These are phyloP conservation scores for Capronia americana DNA, from an alignment of 2,329 filamentous ascomycete genomes.

Conservation along the genomic window DNA sequence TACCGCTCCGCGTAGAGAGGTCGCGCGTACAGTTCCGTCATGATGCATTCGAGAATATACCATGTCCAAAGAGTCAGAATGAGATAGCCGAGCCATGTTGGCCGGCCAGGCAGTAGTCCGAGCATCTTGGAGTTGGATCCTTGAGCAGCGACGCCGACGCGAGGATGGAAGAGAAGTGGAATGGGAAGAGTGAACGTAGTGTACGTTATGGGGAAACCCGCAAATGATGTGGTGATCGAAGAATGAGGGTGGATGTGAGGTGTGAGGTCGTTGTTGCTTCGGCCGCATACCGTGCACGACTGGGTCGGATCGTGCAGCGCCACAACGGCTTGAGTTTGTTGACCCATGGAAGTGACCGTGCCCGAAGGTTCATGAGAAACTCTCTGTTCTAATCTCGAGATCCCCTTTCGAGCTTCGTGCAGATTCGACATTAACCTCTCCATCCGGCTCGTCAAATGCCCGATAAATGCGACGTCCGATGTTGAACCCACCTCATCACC, in stretches of 20 bases:
- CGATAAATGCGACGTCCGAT: conserved; percentile 42
- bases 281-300: conserved; percentile 26
- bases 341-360: background rate
- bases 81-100: conserved; percentile 49
- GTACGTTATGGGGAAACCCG: conserved; percentile 57
- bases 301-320: conserved; percentile 11
- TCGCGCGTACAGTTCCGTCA: conserved; percentile 61
- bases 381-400: conserved; percentile 48
- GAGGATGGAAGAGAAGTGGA: conserved; percentile 34
- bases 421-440: conserved; percentile 50
- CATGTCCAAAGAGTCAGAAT: conserved; percentile 53
- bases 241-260: conserved; percentile 9
- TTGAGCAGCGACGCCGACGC: conserved; percentile 41
- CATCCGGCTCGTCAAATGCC: conserved; percentile 50
- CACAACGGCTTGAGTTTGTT: conserved; percentile 26
- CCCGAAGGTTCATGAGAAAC: conserved; percentile 39
- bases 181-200: conserved; percentile 63
- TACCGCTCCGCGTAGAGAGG: conserved; percentile 56
- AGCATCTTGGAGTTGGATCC: conserved; percentile 37
- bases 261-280: conserved; percentile 8
- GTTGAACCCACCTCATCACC: conserved; percentile 31
- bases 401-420: conserved; percentile 49
- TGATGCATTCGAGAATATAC: conserved; percentile 56
- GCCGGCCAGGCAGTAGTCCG: conserved; percentile 32
- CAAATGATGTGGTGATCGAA: conserved; percentile 50